Percentiles rank a stretch among this genome's conserved stretches.
Conservation (phyloP, 257 asterid species). For the Nyctanthes arbortristis region DNA sequence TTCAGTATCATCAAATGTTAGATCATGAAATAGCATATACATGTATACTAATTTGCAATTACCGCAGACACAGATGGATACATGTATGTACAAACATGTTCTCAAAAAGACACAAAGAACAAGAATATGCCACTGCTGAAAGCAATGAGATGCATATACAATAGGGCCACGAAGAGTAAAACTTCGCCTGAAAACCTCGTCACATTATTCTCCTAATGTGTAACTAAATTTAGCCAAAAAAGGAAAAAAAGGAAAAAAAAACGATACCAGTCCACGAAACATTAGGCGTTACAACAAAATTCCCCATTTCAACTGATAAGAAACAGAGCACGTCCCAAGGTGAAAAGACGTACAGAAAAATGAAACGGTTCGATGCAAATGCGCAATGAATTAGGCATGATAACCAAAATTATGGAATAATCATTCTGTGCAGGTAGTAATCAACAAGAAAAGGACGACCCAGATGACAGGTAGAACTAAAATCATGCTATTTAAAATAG, state of each 20-base stretch:
- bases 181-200: background rate
- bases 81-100: background rate
- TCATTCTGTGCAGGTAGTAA: background rate
- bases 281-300: background rate
- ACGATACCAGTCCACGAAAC: background rate
- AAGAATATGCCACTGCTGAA: background rate
- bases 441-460: background rate
- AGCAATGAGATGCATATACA: background rate
- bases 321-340: background rate
- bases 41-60: background rate
- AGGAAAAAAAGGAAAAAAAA: too few relatives aligned
- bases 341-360: background rate
- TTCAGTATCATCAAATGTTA: slow-evolving; percentile 18
- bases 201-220: background rate
- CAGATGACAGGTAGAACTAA: background rate
- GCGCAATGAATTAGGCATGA: background rate
- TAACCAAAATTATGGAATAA: background rate
- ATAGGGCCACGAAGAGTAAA: background rate
- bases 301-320: background rate
- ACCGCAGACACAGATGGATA: background rate
- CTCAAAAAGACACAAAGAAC: background rate
- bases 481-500: background rate
- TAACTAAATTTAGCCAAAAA: background rate
- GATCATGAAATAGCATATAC: background rate
- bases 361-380: background rate